A percentile compares a stretch with the other conserved stretches of the same genome.
Conservation (phyloP, 306 rosid genomes). For the Prunus kanzakura region DNA sequence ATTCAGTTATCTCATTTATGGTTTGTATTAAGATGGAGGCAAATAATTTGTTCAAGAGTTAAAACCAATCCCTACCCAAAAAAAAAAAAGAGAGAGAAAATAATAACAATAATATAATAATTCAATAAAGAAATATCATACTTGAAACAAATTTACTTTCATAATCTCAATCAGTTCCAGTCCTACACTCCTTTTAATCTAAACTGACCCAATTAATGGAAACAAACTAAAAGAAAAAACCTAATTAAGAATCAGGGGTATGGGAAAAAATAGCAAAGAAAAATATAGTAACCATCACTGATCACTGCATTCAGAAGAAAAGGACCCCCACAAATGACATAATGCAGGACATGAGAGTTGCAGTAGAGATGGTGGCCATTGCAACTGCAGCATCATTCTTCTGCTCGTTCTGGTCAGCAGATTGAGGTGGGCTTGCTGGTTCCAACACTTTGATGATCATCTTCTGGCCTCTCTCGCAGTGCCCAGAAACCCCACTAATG, state of each 20-base stretch:
- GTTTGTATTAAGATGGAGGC: too few species aligned
- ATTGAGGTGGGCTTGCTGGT: conserved; percentile 33
- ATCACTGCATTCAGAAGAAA: neutral
- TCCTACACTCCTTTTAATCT: neutral
- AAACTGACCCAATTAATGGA: neutral
- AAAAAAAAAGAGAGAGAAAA: too few species aligned
- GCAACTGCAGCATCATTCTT: conserved; percentile 23
- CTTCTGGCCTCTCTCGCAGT: conserved; percentile 67
- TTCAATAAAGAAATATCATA: neutral
- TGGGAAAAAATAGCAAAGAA: neutral
- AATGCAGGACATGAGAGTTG: conserved; percentile 3
- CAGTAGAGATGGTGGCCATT: conserved; percentile 9
- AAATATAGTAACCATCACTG: neutral
- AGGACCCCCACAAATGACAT: conserved; percentile 11
- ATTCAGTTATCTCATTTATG: too few species aligned
- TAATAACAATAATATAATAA: too few species aligned
- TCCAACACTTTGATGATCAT: conserved; percentile 74
- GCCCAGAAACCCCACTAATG: conserved; percentile 80
- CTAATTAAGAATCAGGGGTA: neutral
- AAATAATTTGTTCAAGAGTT: too few species aligned
- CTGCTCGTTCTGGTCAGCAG: conserved; percentile 10
- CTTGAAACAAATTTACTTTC: too few species aligned
- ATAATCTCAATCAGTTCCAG: neutral
- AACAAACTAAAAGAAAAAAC: neutral
- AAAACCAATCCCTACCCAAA: too few species aligned